Evolutionary conservation across 148 eudicot species (phyloP).

Genomic region (Chenopodium album): DNA sequence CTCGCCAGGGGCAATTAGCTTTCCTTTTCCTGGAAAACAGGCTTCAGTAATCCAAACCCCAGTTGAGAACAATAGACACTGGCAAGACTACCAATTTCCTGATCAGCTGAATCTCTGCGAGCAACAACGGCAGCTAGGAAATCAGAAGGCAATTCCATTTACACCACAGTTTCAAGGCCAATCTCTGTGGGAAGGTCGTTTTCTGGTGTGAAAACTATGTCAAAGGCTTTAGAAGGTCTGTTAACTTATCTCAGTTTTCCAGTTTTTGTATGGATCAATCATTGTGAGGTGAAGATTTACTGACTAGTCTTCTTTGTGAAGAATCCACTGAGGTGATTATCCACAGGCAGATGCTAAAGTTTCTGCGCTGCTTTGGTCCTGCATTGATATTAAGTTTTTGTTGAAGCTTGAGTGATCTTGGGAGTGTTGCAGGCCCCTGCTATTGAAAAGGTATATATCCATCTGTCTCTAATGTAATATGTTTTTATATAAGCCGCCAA

Average conservation of each 20-base stretch:
- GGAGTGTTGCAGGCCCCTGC: constrained; percentile 76
- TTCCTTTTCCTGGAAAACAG: constrained; percentile 98
- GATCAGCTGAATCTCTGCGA: constrained; percentile 41
- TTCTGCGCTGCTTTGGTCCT: constrained; percentile 59
- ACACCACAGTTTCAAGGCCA: constrained; percentile 75
- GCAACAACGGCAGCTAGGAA: constrained; percentile 57
- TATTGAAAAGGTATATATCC: constrained; percentile 51
- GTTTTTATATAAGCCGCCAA: neutral
- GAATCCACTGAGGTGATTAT: constrained; percentile 43
- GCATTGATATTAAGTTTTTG: constrained; percentile 60
- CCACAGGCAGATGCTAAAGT: constrained; percentile 51
- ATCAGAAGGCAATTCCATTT: constrained; percentile 48
- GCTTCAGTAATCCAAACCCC: constrained; percentile 44
- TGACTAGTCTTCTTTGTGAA: constrained; percentile 16
- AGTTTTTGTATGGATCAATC: neutral
- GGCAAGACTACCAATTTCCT: constrained; percentile 54
- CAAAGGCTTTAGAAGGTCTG: constrained; percentile 21
- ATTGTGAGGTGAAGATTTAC: neutral
- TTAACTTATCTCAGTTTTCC: neutral
- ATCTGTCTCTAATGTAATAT: neutral
- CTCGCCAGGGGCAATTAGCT: constrained; percentile 46
- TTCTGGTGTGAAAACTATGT: constrained; percentile 71
- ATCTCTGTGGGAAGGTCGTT: constrained; percentile 72
- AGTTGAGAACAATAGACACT: constrained; percentile 40
- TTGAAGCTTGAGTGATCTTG: constrained; percentile 69